Base-by-base conservation (phyloP, 129 eudicot species). In the Ambrosia trifida region DNA sequence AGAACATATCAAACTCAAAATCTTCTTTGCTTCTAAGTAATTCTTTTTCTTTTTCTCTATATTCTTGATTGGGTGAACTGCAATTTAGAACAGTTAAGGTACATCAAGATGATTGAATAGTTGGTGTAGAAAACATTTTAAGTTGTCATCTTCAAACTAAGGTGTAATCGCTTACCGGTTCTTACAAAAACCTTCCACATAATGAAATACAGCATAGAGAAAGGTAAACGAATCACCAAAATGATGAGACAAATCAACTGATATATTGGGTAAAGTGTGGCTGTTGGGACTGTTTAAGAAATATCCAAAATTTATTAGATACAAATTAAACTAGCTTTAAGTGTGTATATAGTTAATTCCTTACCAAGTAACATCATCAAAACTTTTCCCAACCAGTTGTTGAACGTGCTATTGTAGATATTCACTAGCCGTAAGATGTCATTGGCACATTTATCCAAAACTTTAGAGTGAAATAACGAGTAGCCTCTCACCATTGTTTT, bases 361-460 rank as follows among this genome's bases (percentile, higher is more conserved):
- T 38, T n/a, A 66, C 71, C 71, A 12, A 66, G 35, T 66, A 66
- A 45, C 45, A 45, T 44, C 53, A 66, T 11, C 40, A 28, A 52
- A 20, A 24, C 0, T 20, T 66, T 35, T 41, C 18, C 56, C 38
- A 66, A 20, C 20, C 49, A 67, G 20, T 24, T 24, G 28, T 24
- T 24, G 28, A 24, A 24, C 28, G 1, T 24, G 28, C 28, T 24
- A 24, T 24, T 24, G 28, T 24, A 24, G 28, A 1, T 24, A 24
- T 24, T 24, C 28, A 24, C 28, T 24, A 24, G 28, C 28, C 28
- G 1, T 24, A 24, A 24, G 28, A 24, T 24, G 28, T 24, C 28
- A 24, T 24, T 1, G 1, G 28, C 28, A 0, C 28, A 24, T 24
- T 24, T 24, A 0, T 24, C 28, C 28, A 24, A 24, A 24, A 24